Evolutionary conservation across 2,329 filamentous ascomycete genomes (phyloP), one percentile per base, ranked within the genome.

Genomic region (Nemania abortiva): DNA sequence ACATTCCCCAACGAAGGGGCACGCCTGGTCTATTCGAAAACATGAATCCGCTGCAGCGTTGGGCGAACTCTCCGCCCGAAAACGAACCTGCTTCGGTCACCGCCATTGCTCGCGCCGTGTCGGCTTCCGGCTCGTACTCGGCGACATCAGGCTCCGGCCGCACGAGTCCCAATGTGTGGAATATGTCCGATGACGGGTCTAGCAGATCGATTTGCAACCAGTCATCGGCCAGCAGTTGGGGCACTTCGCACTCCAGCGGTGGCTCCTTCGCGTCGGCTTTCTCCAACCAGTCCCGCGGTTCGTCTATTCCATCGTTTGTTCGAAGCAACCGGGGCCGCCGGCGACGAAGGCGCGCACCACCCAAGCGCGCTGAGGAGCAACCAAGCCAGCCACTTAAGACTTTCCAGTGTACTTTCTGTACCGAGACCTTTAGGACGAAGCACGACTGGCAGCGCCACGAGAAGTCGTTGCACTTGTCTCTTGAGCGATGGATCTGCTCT

Each of bases 401-500:
- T 1, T 90, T 87, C 78, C 89, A 91, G 78, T 91, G 89, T 78
- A 91, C 89, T 70, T 91, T 91, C 82, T 91, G 89, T 77, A 90
- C 89, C 6, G 88, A 91, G 72, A 89, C 88, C 0, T 91, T 91
- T 79, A 83, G 88, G 72, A 90, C 89, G 3, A 91, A 91, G 77
- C 88, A 91, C 74, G 89, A 91, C 78, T 91, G 89, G 89, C 88
- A 90, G 74, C 83, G 91, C 67, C 91, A 93, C 77, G 91, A 93
- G 75, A 91, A 91, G 73, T 90, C 89, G 59, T 82, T 89, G 71
- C 91, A 87, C 77, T 80, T 88, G 73, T 92, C 88, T 6, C 86
- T 91, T 0, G 89, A 88, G 81, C 84, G 84, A 65, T 93, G 86
- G 91, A 87, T 89, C 68, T 92, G 87, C 75, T 85, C 86, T 3